Percentiles rank a stretch among this genome's conserved stretches.
These are phyloP conservation scores for Stylonectria norvegica DNA, from an alignment of 2,329 filamentous ascomycete genomes.

Conservation along the genomic window DNA sequence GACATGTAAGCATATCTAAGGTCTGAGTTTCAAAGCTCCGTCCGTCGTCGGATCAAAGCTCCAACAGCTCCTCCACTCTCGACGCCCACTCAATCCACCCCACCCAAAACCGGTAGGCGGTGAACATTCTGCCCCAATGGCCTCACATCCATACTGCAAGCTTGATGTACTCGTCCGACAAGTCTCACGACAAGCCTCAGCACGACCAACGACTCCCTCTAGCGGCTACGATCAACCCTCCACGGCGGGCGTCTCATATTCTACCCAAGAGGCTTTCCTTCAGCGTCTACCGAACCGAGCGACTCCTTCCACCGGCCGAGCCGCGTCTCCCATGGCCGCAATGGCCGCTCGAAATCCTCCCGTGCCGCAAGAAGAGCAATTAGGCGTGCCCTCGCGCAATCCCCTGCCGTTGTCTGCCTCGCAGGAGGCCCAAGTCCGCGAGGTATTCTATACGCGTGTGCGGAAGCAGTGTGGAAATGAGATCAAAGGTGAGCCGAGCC, in stretches of 20 bases:
- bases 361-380: constrained; percentile 33
- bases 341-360: constrained; percentile 35
- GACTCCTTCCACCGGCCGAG: not conserved
- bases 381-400: constrained; percentile 61
- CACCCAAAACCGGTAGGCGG: constrained; percentile 12
- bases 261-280: not conserved
- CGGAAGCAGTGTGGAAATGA: constrained; percentile 70
- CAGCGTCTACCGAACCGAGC: not conserved
- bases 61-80: constrained; percentile 1
- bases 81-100: not conserved
- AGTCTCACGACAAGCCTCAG: not conserved
- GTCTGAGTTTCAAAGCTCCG: too few species aligned
- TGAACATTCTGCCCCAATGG: constrained; percentile 9
- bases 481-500: constrained; percentile 62
- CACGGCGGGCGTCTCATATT: too few species aligned
- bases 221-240: not conserved
- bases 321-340: constrained; percentile 24
- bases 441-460: constrained; percentile 77
- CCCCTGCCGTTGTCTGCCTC: constrained; percentile 78
- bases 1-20: too few species aligned
- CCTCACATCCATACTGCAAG: not conserved
- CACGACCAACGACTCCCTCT: too few species aligned
- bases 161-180: not conserved
- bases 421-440: constrained; percentile 78
- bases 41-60: not conserved